Evolutionary conservation across 768 basidiomycete genomes (phyloP), one percentile per base, ranked within the genome.

Genomic region (Termitomyces sp.): DNA sequence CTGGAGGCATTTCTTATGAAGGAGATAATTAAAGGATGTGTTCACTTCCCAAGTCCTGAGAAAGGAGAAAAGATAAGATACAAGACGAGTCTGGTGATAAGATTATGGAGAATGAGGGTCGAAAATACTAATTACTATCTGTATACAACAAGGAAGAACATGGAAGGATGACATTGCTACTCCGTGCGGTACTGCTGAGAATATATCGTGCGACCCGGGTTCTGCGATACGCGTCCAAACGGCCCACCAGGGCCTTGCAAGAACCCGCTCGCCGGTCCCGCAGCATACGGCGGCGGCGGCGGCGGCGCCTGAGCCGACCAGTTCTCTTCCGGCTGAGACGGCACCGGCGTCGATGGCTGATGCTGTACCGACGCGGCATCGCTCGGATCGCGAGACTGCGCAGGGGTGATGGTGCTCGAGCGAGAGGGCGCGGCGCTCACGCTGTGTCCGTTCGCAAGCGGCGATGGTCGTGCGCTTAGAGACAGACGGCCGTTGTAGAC

Each of bases 191-290:
- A 61, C 46, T 69, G 60, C 47, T 85, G 84, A 49, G 85, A 83
- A 70, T 87, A 86, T 63, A 87, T 86, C 36, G 86, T 87, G 65
- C 85, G 84, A 60, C 85, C 86, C 2, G 83, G 78, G 60, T 83
- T 84, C 67, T 80, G 78, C 29, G 69, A 60, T 48, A 73, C 65
- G 57, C 74, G 75, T 46, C 76, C 76, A 67, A 82, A 80, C 5
- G 79, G 68, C 37, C 69, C 72, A 17, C 68, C 72, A 25, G 82
- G 71, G 12, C 79, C 81, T 60, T 77, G 79, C 45, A 83, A 67
- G 59, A 81, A 81, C 2, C 77, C 82, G 57, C 81, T 84, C 1
- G 81, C 79, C 34, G 84, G 80, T 7, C 81, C 83, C 1, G 43
- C 34, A 14, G 80, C 77, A 60, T 77, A 79, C 15, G 55, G 25